A percentile compares a stretch with the other conserved stretches of the same genome.
These are phyloP conservation scores for Smittium culicis DNA, from an alignment of 371 early-diverging fungal genomes.

Conservation along the genomic window DNA sequence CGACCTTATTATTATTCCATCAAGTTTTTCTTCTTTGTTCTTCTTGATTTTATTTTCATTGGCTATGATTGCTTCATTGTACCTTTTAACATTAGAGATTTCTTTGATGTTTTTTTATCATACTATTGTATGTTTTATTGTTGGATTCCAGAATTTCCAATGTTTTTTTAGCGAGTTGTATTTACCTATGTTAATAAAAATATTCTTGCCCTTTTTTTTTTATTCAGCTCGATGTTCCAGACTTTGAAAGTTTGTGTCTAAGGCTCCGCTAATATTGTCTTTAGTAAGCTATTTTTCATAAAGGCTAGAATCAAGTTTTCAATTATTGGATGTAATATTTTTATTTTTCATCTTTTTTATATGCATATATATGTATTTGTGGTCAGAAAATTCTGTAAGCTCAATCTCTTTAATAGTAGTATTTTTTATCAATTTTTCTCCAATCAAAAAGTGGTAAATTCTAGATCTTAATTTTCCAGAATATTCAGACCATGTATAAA, in stretches of 20 bases:
- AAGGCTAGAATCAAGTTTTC: not conserved
- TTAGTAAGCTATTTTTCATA: not conserved
- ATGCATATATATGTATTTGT: slow-evolving; percentile 1
- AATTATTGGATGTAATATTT: not conserved
- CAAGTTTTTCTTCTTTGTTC: not conserved
- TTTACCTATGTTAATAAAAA: not conserved
- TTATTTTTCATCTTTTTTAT: not conserved
- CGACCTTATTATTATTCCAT: not conserved
- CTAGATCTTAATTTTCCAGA: not conserved
- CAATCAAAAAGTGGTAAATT: slow-evolving; percentile 1
- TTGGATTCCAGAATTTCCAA: not conserved
- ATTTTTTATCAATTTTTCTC: not conserved
- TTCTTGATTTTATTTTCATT: not conserved
- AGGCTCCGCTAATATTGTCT: not conserved
- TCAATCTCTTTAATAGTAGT: not conserved
- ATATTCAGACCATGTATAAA: not conserved
- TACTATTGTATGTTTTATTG: not conserved
- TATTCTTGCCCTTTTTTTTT: not conserved
- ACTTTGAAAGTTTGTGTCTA: not conserved
- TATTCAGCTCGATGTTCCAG: not conserved
- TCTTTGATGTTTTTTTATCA: not conserved
- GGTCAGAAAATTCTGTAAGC: slow-evolving; percentile 4
- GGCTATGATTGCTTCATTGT: not conserved
- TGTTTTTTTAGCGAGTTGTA: not conserved
- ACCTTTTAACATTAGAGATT: not conserved